These are phyloP conservation scores for Entophlyctis helioformis DNA, from an alignment of 192 early-diverging fungal species.

Conservation along the genomic window DNA sequence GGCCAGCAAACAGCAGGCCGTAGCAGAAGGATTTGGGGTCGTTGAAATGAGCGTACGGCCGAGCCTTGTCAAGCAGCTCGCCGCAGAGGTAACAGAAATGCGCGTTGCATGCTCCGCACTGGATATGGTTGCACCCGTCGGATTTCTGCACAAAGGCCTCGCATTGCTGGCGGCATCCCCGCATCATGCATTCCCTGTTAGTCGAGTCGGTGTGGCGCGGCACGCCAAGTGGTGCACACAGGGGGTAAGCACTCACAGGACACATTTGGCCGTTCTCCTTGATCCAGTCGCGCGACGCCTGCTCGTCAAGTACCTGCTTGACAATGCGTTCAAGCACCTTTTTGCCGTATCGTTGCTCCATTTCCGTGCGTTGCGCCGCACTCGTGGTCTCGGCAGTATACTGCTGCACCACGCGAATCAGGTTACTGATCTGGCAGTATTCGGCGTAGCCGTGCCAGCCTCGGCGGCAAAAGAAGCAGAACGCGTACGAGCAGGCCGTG, in stretches of 20 bases:
- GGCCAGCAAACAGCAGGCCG: constrained; percentile 4
- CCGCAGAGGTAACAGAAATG: constrained; percentile 29
- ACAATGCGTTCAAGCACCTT: constrained; percentile 11
- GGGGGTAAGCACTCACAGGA: constrained; percentile 8
- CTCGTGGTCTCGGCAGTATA: constrained; percentile 4
- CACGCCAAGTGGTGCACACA: background rate
- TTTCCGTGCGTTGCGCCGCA: background rate
- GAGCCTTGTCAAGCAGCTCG: background rate
- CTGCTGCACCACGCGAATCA: constrained; percentile 4
- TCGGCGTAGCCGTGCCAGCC: constrained; percentile 22
- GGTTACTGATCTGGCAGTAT: constrained; percentile 17
- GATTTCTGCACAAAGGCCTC: too few species aligned
- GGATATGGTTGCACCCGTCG: constrained; percentile 24
- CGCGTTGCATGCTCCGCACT: constrained; percentile 14
- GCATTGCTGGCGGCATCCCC: too few species aligned
- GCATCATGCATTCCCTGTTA: too few species aligned
- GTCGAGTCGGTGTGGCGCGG: too few species aligned
- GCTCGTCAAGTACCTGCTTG: constrained; percentile 11
- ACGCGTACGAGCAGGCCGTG: constrained; percentile 15
- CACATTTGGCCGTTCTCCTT: constrained; percentile 19
- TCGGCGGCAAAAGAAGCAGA: constrained; percentile 20
- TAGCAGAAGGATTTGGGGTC: constrained; percentile 1
- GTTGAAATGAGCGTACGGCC: constrained; percentile 7
- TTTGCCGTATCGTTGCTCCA: constrained; percentile 23
- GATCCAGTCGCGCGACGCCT: constrained; percentile 6